A percentile compares a stretch with the other conserved stretches of the same genome.
Evolutionary conservation across 805 yeast species (phyloP).

Genomic region (Ogataea wickerhamii): DNA sequence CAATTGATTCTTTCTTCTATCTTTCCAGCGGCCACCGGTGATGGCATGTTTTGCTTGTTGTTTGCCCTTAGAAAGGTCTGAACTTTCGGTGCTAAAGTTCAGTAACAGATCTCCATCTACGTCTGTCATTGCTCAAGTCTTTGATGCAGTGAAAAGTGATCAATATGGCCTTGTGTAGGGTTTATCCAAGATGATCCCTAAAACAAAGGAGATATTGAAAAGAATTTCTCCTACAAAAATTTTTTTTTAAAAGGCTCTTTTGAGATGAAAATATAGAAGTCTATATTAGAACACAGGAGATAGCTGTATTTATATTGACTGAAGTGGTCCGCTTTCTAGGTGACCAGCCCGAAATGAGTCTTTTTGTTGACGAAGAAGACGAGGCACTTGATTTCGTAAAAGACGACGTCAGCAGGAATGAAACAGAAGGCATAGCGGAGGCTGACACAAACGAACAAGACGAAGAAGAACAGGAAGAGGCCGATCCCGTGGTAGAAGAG

Average conservation of each 20-base stretch:
- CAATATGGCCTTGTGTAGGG: too few species aligned
- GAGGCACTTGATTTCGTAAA: conserved; percentile 5
- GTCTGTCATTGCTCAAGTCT: conserved; percentile 10
- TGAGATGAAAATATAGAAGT: too few species aligned
- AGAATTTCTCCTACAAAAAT: too few species aligned
- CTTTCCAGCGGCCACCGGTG: conserved; percentile 80
- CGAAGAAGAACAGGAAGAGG: conserved; percentile 44
- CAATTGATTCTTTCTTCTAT: conserved; percentile 61
- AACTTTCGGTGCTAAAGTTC: conserved; percentile 58
- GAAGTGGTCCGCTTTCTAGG: too few species aligned
- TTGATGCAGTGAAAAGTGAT: too few species aligned
- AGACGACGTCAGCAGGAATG: conserved; percentile 15
- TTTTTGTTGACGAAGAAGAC: conserved; percentile 30
- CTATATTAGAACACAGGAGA: too few species aligned
- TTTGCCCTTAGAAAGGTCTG: conserved; percentile 21
- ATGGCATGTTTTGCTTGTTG: conserved; percentile 23
- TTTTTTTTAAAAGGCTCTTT: too few species aligned
- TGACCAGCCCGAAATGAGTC: too few species aligned
- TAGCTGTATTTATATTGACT: too few species aligned
- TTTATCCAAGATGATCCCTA: too few species aligned
- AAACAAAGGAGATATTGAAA: too few species aligned
- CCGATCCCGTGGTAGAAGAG: conserved; percentile 59
- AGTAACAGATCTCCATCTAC: conserved; percentile 69
- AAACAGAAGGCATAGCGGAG: conserved; percentile 16
- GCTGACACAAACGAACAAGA: conserved; percentile 31